Evolutionary conservation across 2,329 filamentous ascomycete genomes (phyloP), one percentile per base, ranked within the genome.

Genomic region (Hypoxylon rubiginosum): DNA sequence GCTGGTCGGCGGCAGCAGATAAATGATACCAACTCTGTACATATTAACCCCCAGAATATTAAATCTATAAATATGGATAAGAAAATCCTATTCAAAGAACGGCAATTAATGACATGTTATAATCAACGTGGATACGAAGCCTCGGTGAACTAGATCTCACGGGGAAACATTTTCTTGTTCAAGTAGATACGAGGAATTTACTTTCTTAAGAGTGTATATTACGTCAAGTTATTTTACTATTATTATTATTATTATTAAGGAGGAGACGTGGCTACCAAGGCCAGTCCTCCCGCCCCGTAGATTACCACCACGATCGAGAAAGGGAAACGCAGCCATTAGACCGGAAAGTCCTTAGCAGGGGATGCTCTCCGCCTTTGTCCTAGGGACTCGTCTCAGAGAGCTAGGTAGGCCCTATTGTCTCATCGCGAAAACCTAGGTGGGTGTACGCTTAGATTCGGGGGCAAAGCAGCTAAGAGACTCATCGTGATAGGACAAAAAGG

Each of bases 21-120:
- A 24, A 34, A 61, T 62, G 65, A 68, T 68, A 70, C 56, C 67
- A 61, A 56, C 9, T 41, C 30, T 43, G 55, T 67, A 65, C 21
- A 67, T 63, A 65, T 51, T n/a, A 10, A 34, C 1, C 28, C 32
- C 7, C 13, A 24, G 45, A 55, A 56, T 57, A 55, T 24, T n/a
- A 17, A 11, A 28, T 26, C 13, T 65, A 32, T 57, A 57, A 30
- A 58, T 64, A 57, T 26, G 2, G 5, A 45, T 17, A 15, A 48
- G 17, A 24, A 26, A 48, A 5, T 17, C 10, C 13, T 1, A 49
- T 49, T 30, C 5, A 17, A 7, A 28, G 26, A 28, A 30, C 4
- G 3, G 17, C 10, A n/a, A 30, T 21, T 1, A 6, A 48, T 48
- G 43, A 48, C 11, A 13, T 24, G 41, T 21, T 24, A 21, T 24